Conservation (phyloP, 108 stramenopile species). For the Nannochloropsis gaditana region DNA sequence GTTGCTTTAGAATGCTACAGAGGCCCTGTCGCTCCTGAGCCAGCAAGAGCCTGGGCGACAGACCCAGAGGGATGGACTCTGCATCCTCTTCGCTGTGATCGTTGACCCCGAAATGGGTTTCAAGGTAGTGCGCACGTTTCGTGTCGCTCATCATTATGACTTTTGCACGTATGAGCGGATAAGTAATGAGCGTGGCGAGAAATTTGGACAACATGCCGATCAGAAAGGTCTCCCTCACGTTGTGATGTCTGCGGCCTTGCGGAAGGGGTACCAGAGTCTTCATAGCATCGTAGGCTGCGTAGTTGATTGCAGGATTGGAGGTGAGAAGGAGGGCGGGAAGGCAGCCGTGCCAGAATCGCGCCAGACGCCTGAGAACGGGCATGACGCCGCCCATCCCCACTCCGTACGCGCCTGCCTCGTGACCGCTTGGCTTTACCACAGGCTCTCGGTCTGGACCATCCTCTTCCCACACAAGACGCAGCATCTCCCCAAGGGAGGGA, state of each 20-base stretch:
- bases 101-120: not conserved
- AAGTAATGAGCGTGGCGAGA: slow-evolving; percentile 79
- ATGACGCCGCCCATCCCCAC: not conserved
- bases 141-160: slow-evolving; percentile 71
- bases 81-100: not conserved
- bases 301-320: slow-evolving; percentile 86
- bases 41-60: not conserved
- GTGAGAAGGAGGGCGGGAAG: slow-evolving; percentile 76
- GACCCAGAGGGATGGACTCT: not conserved
- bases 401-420: slow-evolving; percentile 23
- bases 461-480: not conserved
- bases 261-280: slow-evolving; percentile 53
- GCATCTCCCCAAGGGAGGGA: not conserved
- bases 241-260: not conserved
- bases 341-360: slow-evolving; percentile 72
- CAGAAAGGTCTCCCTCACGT: slow-evolving; percentile 37
- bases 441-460: not conserved
- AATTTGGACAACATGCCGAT: slow-evolving; percentile 52
- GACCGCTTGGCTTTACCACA: not conserved
- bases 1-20: not conserved
- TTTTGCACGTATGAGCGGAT: slow-evolving; percentile 87
- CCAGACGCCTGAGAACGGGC: slow-evolving; percentile 25
- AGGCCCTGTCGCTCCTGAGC: not conserved
- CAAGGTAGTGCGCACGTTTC: not conserved
- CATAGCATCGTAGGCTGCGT: slow-evolving; percentile 73